Conservation (phyloP, 1,284 basidiomycete species). For the Irpex sp. region DNA sequence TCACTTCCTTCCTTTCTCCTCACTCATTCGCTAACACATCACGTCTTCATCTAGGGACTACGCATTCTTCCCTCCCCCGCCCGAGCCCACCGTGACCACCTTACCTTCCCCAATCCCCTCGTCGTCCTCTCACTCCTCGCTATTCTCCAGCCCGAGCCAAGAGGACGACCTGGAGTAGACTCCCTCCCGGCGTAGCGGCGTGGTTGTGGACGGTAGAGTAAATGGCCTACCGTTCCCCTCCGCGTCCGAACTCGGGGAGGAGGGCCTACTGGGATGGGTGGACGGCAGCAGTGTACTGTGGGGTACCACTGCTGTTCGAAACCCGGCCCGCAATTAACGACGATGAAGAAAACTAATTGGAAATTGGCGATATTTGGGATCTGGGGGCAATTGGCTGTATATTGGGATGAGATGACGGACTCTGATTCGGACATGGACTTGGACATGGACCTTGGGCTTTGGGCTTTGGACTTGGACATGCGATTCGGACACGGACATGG, state of each 20-base stretch:
- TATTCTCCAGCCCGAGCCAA: neutral
- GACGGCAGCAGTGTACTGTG: neutral
- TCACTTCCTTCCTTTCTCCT: neutral
- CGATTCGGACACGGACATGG: neutral
- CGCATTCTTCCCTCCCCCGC: neutral
- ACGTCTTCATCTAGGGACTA: neutral
- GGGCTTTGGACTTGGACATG: neutral
- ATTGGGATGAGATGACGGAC: neutral
- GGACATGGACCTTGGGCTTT: neutral
- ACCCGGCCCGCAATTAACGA: neutral
- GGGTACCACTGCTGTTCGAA: neutral
- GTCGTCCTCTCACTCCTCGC: neutral
- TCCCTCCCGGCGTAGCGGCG: neutral
- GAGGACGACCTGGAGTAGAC: neutral
- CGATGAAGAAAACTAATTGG: neutral
- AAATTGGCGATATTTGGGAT: neutral
- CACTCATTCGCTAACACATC: neutral
- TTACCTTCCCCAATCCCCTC: neutral
- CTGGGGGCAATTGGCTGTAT: neutral
- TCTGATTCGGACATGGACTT: neutral
- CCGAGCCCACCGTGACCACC: too few species aligned
- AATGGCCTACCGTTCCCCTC: neutral
- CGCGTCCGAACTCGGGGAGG: neutral
- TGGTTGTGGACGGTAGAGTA: neutral
- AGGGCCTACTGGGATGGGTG: neutral